phyloP scores from a whole-genome alignment of 129 eudicot genomes.

The Artemisia annua region DNA sequence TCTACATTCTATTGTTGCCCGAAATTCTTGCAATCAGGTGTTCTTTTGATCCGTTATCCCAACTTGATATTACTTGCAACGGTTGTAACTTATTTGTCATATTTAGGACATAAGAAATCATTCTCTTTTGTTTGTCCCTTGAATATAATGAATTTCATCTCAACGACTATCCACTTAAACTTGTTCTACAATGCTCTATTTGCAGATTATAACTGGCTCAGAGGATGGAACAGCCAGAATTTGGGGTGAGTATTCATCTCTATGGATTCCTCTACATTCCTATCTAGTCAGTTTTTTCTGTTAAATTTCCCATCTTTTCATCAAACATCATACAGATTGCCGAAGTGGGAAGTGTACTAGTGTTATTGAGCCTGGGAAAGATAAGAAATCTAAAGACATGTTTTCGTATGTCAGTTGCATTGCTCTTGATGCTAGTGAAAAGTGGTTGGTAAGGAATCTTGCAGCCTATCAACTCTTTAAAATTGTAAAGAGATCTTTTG shows the following conservation, averaged over 20 bases:
- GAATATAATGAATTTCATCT: too few species aligned
- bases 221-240: slow-evolving; percentile 95
- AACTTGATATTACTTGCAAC: too few species aligned
- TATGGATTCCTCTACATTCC: too few species aligned
- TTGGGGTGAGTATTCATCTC: slow-evolving; percentile 64
- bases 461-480: slow-evolving; percentile 15
- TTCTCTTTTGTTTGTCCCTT: too few species aligned
- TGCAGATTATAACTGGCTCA: slow-evolving; percentile 90
- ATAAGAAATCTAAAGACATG: slow-evolving; percentile 41
- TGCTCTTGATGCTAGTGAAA: slow-evolving; percentile 94
- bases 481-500: not conserved
- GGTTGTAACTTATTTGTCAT: too few species aligned
- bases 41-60: not conserved
- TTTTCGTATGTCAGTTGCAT: slow-evolving; percentile 69
- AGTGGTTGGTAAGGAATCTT: slow-evolving; percentile 90
- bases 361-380: slow-evolving; percentile 55
- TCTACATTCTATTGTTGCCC: slow-evolving; percentile 70
- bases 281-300: not conserved
- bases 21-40: slow-evolving; percentile 79
- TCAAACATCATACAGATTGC: slow-evolving; percentile 49
- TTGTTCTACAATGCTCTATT: slow-evolving; percentile 27
- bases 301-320: not conserved
- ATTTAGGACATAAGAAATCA: too few species aligned
- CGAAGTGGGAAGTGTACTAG: slow-evolving; percentile 77
- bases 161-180: slow-evolving; percentile 1